Evolutionary conservation across 257 asterid species (phyloP).

Genomic region (Nicotiana attenuata): DNA sequence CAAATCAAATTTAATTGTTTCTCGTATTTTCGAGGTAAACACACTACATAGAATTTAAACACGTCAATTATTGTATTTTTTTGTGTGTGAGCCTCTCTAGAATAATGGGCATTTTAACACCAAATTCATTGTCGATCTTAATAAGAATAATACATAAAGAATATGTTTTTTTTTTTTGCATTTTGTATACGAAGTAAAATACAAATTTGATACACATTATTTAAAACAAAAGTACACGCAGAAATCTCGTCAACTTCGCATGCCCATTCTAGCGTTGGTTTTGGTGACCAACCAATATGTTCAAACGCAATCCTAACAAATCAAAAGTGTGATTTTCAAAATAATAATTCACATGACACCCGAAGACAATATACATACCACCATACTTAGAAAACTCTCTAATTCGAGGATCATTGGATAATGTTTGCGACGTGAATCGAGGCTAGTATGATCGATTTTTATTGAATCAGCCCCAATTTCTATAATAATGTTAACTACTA

Average conservation of each 20-base stretch:
- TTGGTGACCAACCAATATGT: background rate
- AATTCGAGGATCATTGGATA: too few species aligned
- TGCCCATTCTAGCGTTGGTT: background rate
- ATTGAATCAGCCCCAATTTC: too few species aligned
- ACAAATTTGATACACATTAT: background rate
- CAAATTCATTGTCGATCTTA: background rate
- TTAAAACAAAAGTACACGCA: background rate
- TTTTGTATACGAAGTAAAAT: background rate
- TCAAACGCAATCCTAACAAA: background rate
- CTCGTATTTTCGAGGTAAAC: too few species aligned
- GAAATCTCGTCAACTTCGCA: background rate
- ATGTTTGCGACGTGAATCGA: too few species aligned
- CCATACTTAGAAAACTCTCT: background rate
- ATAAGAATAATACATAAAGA: background rate
- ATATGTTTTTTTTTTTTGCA: background rate
- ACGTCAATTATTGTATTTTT: background rate
- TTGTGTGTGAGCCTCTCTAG: too few species aligned
- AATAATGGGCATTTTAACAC: background rate
- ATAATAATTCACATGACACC: too few species aligned
- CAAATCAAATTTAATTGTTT: too few species aligned
- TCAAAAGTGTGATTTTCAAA: too few species aligned
- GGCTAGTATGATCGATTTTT: too few species aligned
- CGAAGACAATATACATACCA: too few species aligned
- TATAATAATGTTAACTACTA: too few species aligned
- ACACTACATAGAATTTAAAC: too few species aligned